Conservation (phyloP, 2,329 filamentous ascomycete genomes). For the Diaporthe capsici region DNA sequence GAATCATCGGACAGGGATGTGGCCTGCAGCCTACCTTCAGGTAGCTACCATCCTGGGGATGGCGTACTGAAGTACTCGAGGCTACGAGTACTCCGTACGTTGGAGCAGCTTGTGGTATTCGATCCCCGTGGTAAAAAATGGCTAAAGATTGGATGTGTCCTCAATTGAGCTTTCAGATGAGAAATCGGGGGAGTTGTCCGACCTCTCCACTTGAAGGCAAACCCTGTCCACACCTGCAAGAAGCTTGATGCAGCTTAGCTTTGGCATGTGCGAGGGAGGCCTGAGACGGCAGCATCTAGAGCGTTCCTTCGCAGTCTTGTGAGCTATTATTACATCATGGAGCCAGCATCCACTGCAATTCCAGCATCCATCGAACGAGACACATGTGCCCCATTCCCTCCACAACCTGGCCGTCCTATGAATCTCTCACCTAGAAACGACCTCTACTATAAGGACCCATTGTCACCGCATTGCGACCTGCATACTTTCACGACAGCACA, state of each 20-base stretch:
- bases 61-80: background rate
- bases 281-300: slow-evolving; percentile 2
- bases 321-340: slow-evolving; percentile 16
- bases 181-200: background rate
- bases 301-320: slow-evolving; percentile 1
- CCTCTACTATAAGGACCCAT: background rate
- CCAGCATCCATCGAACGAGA: background rate
- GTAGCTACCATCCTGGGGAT: background rate
- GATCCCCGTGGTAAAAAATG: background rate
- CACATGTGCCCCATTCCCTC: background rate
- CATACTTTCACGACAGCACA: background rate
- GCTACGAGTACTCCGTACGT: too few relatives aligned
- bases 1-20: background rate
- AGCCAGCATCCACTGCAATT: background rate
- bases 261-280: background rate
- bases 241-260: slow-evolving; percentile 22
- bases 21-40: background rate
- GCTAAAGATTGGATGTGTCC: fast-evolving
- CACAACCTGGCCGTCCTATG: background rate
- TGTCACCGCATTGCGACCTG: background rate
- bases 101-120: background rate
- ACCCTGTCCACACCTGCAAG: background rate
- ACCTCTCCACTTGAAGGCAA: background rate
- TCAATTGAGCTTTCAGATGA: background rate
- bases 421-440: background rate